These are phyloP conservation scores for Aspergillus vadensis DNA, from an alignment of 2,329 filamentous ascomycete genomes.

Conservation along the genomic window DNA sequence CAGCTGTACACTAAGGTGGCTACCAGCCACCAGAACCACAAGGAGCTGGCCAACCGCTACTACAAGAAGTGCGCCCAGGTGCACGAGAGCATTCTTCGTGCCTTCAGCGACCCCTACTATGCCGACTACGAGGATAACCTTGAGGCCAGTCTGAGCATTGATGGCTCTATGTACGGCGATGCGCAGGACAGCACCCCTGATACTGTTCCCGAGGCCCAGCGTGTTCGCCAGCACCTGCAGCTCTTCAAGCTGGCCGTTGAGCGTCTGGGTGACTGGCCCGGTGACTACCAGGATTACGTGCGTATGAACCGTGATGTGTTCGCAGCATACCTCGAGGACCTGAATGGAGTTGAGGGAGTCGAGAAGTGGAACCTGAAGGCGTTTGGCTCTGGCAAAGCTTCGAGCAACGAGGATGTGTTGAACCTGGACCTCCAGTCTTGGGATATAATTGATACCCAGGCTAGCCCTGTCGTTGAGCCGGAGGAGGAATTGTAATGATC, in stretches of 20 bases:
- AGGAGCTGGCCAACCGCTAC: constrained; percentile 41
- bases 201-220: constrained; percentile 21
- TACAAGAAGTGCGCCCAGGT: constrained; percentile 42
- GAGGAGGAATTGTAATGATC: constrained; percentile 13
- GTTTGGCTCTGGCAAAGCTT: constrained; percentile 51
- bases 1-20: constrained; percentile 51
- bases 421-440: constrained; percentile 17
- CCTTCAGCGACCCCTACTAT: constrained; percentile 36
- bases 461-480: not conserved
- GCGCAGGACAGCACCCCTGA: constrained; percentile 2
- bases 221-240: constrained; percentile 40
- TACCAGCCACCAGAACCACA: constrained; percentile 36
- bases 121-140: constrained; percentile 25
- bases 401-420: constrained; percentile 38
- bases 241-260: constrained; percentile 45
- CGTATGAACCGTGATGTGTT: constrained; percentile 50
- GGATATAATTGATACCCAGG: constrained; percentile 14
- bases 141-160: constrained; percentile 15
- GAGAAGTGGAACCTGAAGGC: constrained; percentile 53
- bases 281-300: constrained; percentile 53
- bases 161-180: constrained; percentile 13
- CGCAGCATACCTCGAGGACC: constrained; percentile 39
- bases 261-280: constrained; percentile 47
- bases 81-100: constrained; percentile 42
- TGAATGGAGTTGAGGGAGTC: constrained; percentile 48